Conservation (phyloP, 1,139 yeast genomes). For the Sugiyamaella neomexicana region DNA sequence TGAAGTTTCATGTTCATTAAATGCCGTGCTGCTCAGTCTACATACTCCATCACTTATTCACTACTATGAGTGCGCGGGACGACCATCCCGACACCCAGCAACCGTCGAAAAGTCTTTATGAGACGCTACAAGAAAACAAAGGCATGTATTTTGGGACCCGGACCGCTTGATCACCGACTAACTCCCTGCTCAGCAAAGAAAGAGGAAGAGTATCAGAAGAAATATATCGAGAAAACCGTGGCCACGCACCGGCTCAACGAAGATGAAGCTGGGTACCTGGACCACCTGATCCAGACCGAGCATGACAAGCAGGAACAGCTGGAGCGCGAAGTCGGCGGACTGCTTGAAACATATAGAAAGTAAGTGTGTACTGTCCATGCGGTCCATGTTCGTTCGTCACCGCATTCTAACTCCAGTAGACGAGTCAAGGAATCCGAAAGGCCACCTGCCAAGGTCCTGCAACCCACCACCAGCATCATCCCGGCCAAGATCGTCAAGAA, state of each 20-base stretch:
- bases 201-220: constrained; percentile 23
- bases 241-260: constrained; percentile 23
- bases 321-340: constrained; percentile 21
- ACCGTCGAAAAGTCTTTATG: constrained; percentile 19
- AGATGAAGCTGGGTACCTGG: constrained; percentile 24
- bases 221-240: constrained; percentile 20
- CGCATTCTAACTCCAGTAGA: not conserved
- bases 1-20: too few relatives aligned
- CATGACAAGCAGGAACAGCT: constrained; percentile 19
- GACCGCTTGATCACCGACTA: too few relatives aligned
- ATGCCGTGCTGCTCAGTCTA: not conserved
- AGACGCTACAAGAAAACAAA: constrained; percentile 20
- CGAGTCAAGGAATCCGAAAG: constrained; percentile 1
- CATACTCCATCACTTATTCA: not conserved
- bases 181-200: constrained; percentile 17
- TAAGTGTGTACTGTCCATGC: not conserved
- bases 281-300: constrained; percentile 17
- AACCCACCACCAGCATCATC: not conserved
- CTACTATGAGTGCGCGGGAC: not conserved
- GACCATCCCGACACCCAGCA: not conserved
- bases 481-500: constrained; percentile 16
- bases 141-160: constrained; percentile 12
- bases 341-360: constrained; percentile 17
- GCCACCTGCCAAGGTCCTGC: not conserved
- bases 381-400: not conserved